A percentile compares a stretch with the other conserved stretches of the same genome.
Conservation (phyloP, 129 eudicot species). For the Silybum marianum region DNA sequence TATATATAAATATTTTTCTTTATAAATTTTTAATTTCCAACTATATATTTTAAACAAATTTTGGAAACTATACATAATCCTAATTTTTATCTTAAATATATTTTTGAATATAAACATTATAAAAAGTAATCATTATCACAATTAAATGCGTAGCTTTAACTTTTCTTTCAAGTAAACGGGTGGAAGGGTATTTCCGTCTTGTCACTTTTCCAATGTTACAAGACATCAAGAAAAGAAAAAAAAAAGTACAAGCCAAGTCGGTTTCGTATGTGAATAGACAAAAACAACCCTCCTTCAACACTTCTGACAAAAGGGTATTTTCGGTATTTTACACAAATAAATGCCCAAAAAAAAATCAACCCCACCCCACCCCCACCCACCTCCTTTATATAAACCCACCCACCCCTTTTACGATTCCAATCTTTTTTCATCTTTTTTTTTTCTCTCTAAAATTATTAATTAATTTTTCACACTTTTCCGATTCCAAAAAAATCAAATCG, state of each 20-base stretch:
- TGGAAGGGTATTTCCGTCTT: constrained; percentile 10
- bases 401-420: no score
- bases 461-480: not conserved
- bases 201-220: constrained; percentile 7
- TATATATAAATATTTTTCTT: no score
- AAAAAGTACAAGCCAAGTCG: not conserved
- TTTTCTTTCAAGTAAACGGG: not conserved
- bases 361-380: no score
- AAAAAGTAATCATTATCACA: not conserved
- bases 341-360: no score
- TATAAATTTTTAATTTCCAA: no score
- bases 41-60: no score
- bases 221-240: not conserved
- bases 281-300: not conserved
- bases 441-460: not conserved
- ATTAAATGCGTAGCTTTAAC: not conserved
- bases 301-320: constrained; percentile 15
- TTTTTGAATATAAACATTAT: no score
- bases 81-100: no score
- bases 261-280: constrained; percentile 6
- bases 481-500: not conserved
- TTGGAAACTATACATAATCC: no score
- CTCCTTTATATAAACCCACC: no score
- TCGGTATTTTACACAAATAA: no score
- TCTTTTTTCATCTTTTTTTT: not conserved